Base-by-base conservation (phyloP, 495 filamentous ascomycete species). In the Penicillium bialowiezense region DNA sequence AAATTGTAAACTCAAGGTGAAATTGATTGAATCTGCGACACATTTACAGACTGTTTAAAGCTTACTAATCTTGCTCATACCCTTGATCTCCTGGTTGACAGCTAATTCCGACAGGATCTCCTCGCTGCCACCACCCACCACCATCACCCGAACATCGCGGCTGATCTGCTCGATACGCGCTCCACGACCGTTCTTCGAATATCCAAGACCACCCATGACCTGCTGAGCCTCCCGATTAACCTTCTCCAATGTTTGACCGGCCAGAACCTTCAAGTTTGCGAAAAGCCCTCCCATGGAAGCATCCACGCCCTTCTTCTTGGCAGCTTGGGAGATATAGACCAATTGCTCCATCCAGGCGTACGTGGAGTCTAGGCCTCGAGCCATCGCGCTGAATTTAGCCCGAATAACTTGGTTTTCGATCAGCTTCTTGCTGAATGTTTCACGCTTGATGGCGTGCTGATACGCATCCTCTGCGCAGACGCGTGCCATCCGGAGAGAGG, bases 211-310 rank as follows among this genome's bases (percentile, higher is more conserved):
- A 15, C 78, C 77, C 57, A 81, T 65, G 12, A 80, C 64, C 52
- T 81, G 78, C 67, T 80, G 77, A 0, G 77, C 69, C 51, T 81
- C 78, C 5, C 78, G 57, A 36, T 68, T 71, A 9, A 71, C 71
- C 55, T 66, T 65, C 58, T 82, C 79, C 21, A 80, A 46, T 13
- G 72, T 68, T 17, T 66, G 64, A 0, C 71, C 76, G 3, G 71
- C 75, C 34, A 69, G 59, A 2, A 80, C 76, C 58, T 81, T 82
- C 14, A 65, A 50, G 12, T 59, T 60, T 3, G 60, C 63, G 19
- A 60, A 58, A 54, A 69, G 52, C 0, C 69, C 68, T 5, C 68
- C 67, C 49, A 71, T 66, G 21, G 49, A 63, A 5, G 61, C 60
- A n/a, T 50, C 54, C 12, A 38, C 26, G 5, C 51, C 49, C 14